These are phyloP conservation scores for Echeveria elegans DNA, from an alignment of 164 flowering plant species.

Conservation along the genomic window DNA sequence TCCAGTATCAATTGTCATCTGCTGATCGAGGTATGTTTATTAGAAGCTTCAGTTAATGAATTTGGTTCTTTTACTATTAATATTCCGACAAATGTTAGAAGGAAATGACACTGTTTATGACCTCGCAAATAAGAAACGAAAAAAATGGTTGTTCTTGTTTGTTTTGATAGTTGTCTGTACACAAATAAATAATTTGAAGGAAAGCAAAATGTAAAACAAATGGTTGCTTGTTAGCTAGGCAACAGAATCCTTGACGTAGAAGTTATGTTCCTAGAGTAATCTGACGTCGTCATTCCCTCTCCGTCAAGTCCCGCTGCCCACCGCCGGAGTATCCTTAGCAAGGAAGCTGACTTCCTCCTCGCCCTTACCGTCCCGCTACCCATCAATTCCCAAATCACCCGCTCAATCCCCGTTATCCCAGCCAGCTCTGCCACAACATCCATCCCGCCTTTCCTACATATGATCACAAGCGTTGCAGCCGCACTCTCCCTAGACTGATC, in stretches of 20 bases:
- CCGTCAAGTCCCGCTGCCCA: conserved; percentile 56
- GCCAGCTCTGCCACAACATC: conserved; percentile 55
- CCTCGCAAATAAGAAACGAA: too few relatives aligned
- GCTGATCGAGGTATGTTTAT: too few relatives aligned
- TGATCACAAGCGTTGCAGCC: conserved; percentile 54
- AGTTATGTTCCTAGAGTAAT: conserved; percentile 11
- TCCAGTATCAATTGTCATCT: too few relatives aligned
- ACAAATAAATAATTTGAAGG: not conserved
- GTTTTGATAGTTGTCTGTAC: not conserved
- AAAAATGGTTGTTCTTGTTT: too few relatives aligned
- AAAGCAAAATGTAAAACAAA: not conserved
- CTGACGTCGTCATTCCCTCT: not conserved
- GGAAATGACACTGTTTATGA: too few relatives aligned
- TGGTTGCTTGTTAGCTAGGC: conserved; percentile 9
- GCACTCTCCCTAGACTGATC: conserved; percentile 58
- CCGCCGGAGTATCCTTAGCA: conserved; percentile 41
- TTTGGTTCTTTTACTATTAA: too few relatives aligned
- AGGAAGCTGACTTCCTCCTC: conserved; percentile 45
- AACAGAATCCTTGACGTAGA: conserved; percentile 10
- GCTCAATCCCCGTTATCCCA: conserved; percentile 45
- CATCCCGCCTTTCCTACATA: conserved; percentile 58
- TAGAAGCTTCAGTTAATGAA: too few relatives aligned
- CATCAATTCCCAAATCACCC: conserved; percentile 65
- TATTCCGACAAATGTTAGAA: too few relatives aligned
- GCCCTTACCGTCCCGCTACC: conserved; percentile 46